Conservation (phyloP, 148 eudicot species). For the Spergularia marina region DNA sequence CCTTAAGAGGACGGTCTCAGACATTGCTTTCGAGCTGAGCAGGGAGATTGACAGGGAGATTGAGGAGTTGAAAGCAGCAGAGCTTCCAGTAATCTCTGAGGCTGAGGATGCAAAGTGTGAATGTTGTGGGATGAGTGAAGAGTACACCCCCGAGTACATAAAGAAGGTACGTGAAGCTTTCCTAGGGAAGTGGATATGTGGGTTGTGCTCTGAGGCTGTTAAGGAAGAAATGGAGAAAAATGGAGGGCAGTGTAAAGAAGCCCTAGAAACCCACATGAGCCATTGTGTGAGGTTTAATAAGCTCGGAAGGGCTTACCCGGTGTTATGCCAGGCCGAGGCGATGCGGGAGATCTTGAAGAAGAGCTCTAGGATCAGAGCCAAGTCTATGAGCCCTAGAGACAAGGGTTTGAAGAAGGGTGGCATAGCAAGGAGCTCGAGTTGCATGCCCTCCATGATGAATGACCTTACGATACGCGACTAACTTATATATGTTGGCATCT, state of each 20-base stretch:
- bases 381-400: constrained; percentile 60
- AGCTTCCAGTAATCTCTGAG: constrained; percentile 56
- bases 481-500: neutral
- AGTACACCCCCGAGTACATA: constrained; percentile 72
- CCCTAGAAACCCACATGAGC: constrained; percentile 58
- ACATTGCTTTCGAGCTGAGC: constrained; percentile 54
- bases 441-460: constrained; percentile 62
- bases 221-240: constrained; percentile 66
- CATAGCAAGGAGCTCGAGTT: constrained; percentile 75
- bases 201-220: constrained; percentile 61
- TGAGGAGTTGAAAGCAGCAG: neutral
- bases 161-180: constrained; percentile 43
- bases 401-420: constrained; percentile 42
- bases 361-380: constrained; percentile 43
- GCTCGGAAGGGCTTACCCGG: constrained; percentile 72
- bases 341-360: constrained; percentile 77
- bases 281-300: constrained; percentile 76
- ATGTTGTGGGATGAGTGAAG: constrained; percentile 86
- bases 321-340: constrained; percentile 66
- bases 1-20: constrained; percentile 64
- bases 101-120: constrained; percentile 75
- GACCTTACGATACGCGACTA: constrained; percentile 23
- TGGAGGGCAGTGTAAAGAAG: constrained; percentile 50
- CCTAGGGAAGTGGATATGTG: constrained; percentile 68
- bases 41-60: constrained; percentile 35